Evolutionary conservation across 805 yeast species (phyloP).

Genomic region (Wickerhamomyces ciferrii): DNA sequence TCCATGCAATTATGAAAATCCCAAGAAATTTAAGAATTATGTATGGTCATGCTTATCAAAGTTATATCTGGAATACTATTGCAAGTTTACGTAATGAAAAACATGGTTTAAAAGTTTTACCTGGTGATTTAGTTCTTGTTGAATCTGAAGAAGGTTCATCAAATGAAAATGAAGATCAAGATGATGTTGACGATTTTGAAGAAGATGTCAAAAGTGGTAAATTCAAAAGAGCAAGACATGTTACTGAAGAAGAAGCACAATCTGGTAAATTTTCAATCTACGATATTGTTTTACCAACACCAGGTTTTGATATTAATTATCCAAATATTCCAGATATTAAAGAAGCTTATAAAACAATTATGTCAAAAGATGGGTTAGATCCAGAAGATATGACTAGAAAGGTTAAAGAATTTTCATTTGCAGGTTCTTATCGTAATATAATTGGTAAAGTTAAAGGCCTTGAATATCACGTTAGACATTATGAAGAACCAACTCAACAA

Average conservation of each 20-base stretch:
- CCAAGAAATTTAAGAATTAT: constrained; percentile 90
- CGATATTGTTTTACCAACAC: constrained; percentile 92
- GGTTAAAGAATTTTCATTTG: constrained; percentile 81
- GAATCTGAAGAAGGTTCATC: constrained; percentile 17
- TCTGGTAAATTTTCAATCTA: constrained; percentile 55
- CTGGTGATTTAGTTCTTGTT: constrained; percentile 73
- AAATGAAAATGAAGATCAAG: constrained; percentile 23
- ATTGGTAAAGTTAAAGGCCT: constrained; percentile 61
- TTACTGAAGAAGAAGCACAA: constrained; percentile 70
- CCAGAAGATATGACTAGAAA: constrained; percentile 82
- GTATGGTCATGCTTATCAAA: constrained; percentile 97
- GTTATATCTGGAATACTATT: constrained; percentile 89
- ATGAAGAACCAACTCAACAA: constrained; percentile 60
- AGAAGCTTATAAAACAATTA: constrained; percentile 60
- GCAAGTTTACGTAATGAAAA: constrained; percentile 71
- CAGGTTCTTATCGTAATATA: constrained; percentile 83
- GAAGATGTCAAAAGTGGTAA: constrained; percentile 64
- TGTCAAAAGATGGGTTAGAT: constrained; percentile 79
- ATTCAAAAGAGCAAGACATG: constrained; percentile 62
- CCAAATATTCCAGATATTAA: constrained; percentile 63
- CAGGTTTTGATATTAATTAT: constrained; percentile 89
- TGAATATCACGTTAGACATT: constrained; percentile 57
- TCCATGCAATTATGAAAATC: constrained; percentile 78
- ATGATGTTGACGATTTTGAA: constrained; percentile 41
- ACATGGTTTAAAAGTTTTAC: constrained; percentile 65